phyloP scores from a whole-genome alignment of 1,284 basidiomycete species.

The Sporisorium graminicola region DNA sequence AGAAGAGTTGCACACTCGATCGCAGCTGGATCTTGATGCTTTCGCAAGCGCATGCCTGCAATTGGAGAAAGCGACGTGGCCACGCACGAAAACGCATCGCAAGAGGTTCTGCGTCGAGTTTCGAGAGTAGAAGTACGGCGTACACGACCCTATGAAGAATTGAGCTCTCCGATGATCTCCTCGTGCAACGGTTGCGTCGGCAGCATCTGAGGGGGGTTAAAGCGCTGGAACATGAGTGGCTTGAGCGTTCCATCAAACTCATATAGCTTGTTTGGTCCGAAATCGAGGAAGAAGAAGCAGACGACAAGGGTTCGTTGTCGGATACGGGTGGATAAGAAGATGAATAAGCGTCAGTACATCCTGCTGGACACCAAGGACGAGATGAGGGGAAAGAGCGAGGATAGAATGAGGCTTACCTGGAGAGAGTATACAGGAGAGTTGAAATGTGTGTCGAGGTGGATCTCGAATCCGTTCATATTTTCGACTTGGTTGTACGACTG shows the following conservation, averaged over 20 bases:
- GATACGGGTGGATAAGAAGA: no score
- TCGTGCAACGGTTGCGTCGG: conserved; percentile 60
- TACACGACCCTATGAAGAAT: conserved; percentile 8
- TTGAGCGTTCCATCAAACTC: conserved; percentile 55
- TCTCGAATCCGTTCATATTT: conserved; percentile 52
- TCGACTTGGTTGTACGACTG: conserved; percentile 57
- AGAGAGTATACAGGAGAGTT: conserved; percentile 33
- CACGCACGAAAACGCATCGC: not conserved
- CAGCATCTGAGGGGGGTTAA: conserved; percentile 64
- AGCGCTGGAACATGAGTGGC: conserved; percentile 54
- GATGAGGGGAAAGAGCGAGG: no score
- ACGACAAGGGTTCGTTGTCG: no score
- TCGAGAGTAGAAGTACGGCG: not conserved
- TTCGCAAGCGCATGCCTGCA: not conserved
- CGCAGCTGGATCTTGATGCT: not conserved
- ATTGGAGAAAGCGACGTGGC: not conserved
- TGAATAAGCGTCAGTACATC: no score
- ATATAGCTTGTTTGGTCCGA: no score
- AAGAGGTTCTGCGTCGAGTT: not conserved
- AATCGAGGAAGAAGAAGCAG: conserved; percentile 16
- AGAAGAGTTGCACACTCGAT: not conserved
- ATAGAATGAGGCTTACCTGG: no score
- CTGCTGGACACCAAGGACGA: no score
- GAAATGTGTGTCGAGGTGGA: conserved; percentile 37
- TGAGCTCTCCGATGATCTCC: conserved; percentile 44